Conservation (phyloP, 1,284 basidiomycete species). For the Ustilago xerochloae region DNA sequence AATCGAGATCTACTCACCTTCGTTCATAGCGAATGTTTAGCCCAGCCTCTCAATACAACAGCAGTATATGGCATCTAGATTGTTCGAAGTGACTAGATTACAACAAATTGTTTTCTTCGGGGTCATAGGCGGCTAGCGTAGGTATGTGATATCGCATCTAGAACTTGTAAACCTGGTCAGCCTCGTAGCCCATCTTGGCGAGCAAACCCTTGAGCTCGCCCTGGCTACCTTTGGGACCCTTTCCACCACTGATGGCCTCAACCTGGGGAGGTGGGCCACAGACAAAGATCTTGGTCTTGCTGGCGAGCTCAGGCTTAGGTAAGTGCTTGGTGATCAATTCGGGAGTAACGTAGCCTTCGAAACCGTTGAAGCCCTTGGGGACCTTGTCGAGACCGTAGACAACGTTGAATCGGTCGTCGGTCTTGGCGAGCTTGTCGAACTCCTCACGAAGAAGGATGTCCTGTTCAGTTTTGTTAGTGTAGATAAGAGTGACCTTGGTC, state of each 20-base stretch:
- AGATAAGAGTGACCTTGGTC: slow-evolving; percentile 93
- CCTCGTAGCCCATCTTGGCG: slow-evolving; percentile 61
- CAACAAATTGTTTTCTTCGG: no score
- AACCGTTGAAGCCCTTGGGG: slow-evolving; percentile 74
- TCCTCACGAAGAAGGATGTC: slow-evolving; percentile 89
- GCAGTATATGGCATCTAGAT: neutral
- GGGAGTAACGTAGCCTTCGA: slow-evolving; percentile 73
- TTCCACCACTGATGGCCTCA: slow-evolving; percentile 63
- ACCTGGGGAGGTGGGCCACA: slow-evolving; percentile 74
- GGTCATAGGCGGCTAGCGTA: no score
- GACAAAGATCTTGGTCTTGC: slow-evolving; percentile 88
- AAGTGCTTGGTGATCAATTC: slow-evolving; percentile 81
- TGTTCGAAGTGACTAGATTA: neutral
- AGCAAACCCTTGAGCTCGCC: slow-evolving; percentile 65
- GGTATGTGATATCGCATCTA: no score
- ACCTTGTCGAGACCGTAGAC: slow-evolving; percentile 88
- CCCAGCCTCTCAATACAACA: no score
- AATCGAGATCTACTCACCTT: no score
- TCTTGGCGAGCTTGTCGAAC: slow-evolving; percentile 73
- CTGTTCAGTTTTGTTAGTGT: slow-evolving; percentile 86
- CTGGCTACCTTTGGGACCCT: slow-evolving; percentile 64
- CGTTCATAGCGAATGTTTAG: no score
- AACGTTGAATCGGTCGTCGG: slow-evolving; percentile 75
- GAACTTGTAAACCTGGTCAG: slow-evolving; percentile 65
- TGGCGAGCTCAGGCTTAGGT: slow-evolving; percentile 74